phyloP scores from a whole-genome alignment of 345 rosid genomes.

The Raphanus raphanistrum region DNA sequence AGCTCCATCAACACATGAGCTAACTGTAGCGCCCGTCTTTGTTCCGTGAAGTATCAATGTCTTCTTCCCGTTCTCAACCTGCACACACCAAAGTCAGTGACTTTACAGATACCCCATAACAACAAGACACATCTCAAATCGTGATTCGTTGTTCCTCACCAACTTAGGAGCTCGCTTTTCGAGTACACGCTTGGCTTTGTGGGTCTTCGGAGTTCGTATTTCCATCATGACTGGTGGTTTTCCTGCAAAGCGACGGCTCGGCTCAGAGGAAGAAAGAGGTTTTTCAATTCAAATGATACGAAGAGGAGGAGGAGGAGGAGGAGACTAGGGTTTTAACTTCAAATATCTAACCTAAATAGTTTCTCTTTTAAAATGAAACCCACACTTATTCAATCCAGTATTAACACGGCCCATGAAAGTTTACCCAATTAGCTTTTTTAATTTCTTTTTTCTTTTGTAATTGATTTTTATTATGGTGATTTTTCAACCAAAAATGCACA shows the following conservation, averaged over 20 bases:
- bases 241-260: constrained; percentile 18
- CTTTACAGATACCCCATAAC: not conserved
- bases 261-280: constrained; percentile 12
- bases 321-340: constrained; percentile 35
- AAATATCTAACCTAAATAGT: not conserved
- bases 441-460: not conserved
- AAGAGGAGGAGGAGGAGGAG: not conserved
- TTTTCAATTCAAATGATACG: constrained; percentile 11
- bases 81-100: not conserved
- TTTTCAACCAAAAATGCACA: not conserved
- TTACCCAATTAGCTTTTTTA: not conserved
- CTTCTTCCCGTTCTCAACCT: constrained; percentile 96
- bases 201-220: constrained; percentile 55
- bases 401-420: not conserved
- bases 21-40: constrained; percentile 69
- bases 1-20: constrained; percentile 67
- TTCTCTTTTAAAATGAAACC: not conserved
- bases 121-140: not conserved
- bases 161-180: constrained; percentile 83
- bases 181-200: constrained; percentile 59
- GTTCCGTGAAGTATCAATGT: constrained; percentile 92
- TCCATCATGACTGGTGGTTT: constrained; percentile 48
- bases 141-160: constrained; percentile 40
- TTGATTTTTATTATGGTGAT: not conserved
- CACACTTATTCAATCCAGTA: not conserved